phyloP scores from a whole-genome alignment of 2,329 filamentous ascomycete species.

The Ilyonectria sp. region DNA sequence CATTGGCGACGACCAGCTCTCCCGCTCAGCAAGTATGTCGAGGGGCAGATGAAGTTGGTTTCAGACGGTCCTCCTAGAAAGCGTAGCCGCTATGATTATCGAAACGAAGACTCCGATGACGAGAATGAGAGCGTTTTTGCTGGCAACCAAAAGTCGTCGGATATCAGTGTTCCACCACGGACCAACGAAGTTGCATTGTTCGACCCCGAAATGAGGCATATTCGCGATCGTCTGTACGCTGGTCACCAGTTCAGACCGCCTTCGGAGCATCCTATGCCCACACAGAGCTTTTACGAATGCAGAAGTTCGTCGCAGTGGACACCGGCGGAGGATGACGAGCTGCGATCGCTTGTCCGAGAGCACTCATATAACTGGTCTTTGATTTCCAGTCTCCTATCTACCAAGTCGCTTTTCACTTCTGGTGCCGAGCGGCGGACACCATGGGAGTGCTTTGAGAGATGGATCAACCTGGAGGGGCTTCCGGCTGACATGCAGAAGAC shows the following conservation, averaged over 20 bases:
- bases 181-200: conserved; percentile 89
- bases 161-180: conserved; percentile 73
- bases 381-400: conserved; percentile 84
- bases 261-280: conserved; percentile 91
- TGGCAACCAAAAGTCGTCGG: conserved; percentile 63
- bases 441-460: conserved; percentile 99
- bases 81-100: conserved; percentile 86
- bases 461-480: conserved; percentile 91
- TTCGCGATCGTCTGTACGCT: conserved; percentile 90
- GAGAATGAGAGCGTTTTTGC: conserved; percentile 71
- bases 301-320: conserved; percentile 93
- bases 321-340: conserved; percentile 88
- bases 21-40: conserved; percentile 88
- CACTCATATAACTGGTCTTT: conserved; percentile 99
- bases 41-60: conserved; percentile 82
- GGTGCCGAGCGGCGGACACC: conserved; percentile 91
- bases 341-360: conserved; percentile 87
- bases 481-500: conserved; percentile 96
- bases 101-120: conserved; percentile 78
- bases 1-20: conserved; percentile 83
- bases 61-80: conserved; percentile 78
- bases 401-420: conserved; percentile 84
- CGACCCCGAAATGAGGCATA: conserved; percentile 88
- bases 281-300: conserved; percentile 90
- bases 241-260: conserved; percentile 95